Evolutionary conservation across 2,329 filamentous ascomycete genomes (phyloP).

Genomic region (Xylaria polymorpha): DNA sequence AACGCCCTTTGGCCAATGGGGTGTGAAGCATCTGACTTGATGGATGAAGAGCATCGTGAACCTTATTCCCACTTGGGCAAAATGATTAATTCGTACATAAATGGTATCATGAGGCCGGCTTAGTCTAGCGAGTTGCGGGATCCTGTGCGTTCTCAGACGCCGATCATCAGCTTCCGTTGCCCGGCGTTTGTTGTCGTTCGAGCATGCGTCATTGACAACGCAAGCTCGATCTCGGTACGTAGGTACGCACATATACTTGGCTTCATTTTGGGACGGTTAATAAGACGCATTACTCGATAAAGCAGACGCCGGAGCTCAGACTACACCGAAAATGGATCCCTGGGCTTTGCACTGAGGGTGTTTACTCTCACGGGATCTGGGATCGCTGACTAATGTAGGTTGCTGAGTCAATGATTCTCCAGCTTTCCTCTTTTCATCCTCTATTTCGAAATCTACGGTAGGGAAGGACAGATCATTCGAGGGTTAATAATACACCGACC

Average conservation of each 20-base stretch:
- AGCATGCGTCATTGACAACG: background rate
- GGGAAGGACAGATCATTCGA: background rate
- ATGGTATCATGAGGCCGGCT: conserved; percentile 1
- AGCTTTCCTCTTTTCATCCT: background rate
- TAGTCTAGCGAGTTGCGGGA: background rate
- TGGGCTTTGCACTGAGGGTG: background rate
- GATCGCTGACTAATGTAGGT: background rate
- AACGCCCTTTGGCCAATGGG: background rate
- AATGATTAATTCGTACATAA: background rate
- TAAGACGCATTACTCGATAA: background rate
- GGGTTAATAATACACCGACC: background rate
- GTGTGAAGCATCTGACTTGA: background rate
- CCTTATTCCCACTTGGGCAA: conserved; percentile 8
- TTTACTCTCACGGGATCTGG: background rate
- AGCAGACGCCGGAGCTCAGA: conserved; percentile 7
- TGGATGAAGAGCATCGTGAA: conserved; percentile 4
- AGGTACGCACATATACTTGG: background rate
- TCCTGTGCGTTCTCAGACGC: background rate
- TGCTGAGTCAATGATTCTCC: background rate
- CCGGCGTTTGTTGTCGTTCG: conserved; percentile 9
- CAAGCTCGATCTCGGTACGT: background rate
- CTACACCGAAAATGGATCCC: background rate
- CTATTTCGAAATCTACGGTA: background rate
- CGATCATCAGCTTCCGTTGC: background rate
- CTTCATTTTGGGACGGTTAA: background rate